Evolutionary conservation across 768 basidiomycete species (phyloP).

Genomic region (Termitomyces sp.): DNA sequence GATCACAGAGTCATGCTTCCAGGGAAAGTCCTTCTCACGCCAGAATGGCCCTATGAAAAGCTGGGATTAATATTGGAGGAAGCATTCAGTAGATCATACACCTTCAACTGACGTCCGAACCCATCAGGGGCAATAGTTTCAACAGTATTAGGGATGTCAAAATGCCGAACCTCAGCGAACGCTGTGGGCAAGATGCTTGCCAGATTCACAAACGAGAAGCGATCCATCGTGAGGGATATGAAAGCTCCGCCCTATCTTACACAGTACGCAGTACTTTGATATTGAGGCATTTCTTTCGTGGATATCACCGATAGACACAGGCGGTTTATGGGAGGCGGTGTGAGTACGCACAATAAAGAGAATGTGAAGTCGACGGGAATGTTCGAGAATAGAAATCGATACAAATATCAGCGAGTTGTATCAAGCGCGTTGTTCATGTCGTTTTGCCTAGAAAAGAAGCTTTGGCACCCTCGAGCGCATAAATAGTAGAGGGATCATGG

Average conservation of each 20-base stretch:
- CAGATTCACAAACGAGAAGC: slow-evolving; percentile 11
- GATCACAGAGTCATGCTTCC: slow-evolving; percentile 22
- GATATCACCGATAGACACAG: slow-evolving; percentile 10
- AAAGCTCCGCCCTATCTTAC: background rate
- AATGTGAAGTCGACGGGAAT: slow-evolving; percentile 2
- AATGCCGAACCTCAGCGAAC: slow-evolving; percentile 15
- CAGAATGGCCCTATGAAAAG: slow-evolving; percentile 14
- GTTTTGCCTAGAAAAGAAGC: slow-evolving; percentile 1
- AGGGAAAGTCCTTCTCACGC: slow-evolving; percentile 21
- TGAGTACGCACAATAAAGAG: slow-evolving; percentile 1
- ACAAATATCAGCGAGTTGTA: slow-evolving; percentile 18
- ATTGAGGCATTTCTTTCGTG: slow-evolving; percentile 16
- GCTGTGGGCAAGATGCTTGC: slow-evolving; percentile 15
- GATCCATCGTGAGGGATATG: slow-evolving; percentile 11
- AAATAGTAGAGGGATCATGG: no score
- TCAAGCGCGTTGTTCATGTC: slow-evolving; percentile 9
- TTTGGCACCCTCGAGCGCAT: background rate
- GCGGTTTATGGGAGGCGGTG: slow-evolving; percentile 7
- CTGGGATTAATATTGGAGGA: background rate
- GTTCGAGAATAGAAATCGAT: background rate
- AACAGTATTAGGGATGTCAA: slow-evolving; percentile 16
- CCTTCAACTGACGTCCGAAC: slow-evolving; percentile 14
- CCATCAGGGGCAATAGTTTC: slow-evolving; percentile 16
- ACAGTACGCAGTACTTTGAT: slow-evolving; percentile 4
- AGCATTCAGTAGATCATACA: no score